phyloP scores from a whole-genome alignment of 169 alveolate species.

The Toxoplasma gondii region DNA sequence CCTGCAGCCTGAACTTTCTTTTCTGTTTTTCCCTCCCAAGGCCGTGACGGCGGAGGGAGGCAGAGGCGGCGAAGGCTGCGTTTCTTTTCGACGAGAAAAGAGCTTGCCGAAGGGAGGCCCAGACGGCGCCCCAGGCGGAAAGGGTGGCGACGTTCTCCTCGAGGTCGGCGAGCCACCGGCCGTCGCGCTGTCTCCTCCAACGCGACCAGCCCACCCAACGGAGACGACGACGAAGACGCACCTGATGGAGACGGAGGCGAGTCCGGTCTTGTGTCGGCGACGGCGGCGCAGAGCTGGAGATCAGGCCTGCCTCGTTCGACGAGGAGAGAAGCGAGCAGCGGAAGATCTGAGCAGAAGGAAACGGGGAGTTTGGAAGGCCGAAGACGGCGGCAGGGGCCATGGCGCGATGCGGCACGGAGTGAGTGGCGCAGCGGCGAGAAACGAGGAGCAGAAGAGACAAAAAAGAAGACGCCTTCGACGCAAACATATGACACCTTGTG shows the following conservation, averaged over 20 bases:
- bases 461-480: no score
- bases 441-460: neutral
- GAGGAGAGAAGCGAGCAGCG: neutral
- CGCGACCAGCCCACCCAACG: neutral
- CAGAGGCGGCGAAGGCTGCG: constrained; percentile 41
- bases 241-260: neutral
- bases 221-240: neutral
- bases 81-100: constrained; percentile 23
- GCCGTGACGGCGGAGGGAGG: neutral
- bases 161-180: neutral
- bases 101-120: constrained; percentile 12
- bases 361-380: constrained; percentile 26
- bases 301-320: neutral
- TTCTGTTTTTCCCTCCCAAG: constrained; percentile 13
- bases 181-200: neutral
- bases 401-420: constrained; percentile 27
- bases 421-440: neutral
- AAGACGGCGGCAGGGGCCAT: constrained; percentile 9
- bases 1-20: constrained; percentile 11
- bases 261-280: neutral
- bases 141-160: constrained; percentile 29
- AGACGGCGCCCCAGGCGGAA: constrained; percentile 4
- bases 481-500: no score
- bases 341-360: neutral
- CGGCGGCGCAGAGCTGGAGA: neutral